Evolutionary conservation across 768 basidiomycete species (phyloP).

Genomic region (Tricholoma flavovirens): DNA sequence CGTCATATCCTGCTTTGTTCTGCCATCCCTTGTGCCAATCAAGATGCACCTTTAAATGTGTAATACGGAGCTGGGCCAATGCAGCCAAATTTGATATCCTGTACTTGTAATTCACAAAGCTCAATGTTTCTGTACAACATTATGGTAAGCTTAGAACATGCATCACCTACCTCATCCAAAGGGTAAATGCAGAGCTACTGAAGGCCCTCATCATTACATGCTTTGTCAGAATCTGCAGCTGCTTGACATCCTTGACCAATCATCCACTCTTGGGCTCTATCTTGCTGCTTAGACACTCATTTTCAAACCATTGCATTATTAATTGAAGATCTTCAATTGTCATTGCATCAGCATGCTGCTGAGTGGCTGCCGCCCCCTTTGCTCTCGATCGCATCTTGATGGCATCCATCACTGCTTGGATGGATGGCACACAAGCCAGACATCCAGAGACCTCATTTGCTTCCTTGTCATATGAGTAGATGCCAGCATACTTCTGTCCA

Average conservation of each 20-base stretch:
- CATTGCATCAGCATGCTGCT: constrained; percentile 27
- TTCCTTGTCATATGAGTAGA: constrained; percentile 20
- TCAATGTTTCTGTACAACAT: background rate
- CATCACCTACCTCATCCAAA: constrained; percentile 25
- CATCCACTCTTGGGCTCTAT: constrained; percentile 1
- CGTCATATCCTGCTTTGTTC: too few relatives aligned
- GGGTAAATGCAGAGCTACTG: constrained; percentile 18
- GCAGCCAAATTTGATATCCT: too few relatives aligned
- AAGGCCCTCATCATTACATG: constrained; percentile 28
- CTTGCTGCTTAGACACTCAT: constrained; percentile 9
- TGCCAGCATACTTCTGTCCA: constrained; percentile 18
- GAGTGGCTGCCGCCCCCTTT: constrained; percentile 17
- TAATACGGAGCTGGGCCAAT: too few relatives aligned
- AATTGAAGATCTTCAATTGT: constrained; percentile 24
- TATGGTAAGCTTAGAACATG: background rate
- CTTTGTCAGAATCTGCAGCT: constrained; percentile 10
- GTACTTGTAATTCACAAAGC: background rate
- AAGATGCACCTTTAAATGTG: too few relatives aligned
- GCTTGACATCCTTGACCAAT: background rate
- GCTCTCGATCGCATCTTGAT: constrained; percentile 16
- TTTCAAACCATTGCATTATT: constrained; percentile 23
- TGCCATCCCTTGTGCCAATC: too few relatives aligned
- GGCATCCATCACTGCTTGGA: constrained; percentile 18
- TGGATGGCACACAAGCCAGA: constrained; percentile 20
- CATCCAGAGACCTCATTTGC: constrained; percentile 21